phyloP scores from a whole-genome alignment of 768 basidiomycete species.

The Lactarius hengduanensis region DNA sequence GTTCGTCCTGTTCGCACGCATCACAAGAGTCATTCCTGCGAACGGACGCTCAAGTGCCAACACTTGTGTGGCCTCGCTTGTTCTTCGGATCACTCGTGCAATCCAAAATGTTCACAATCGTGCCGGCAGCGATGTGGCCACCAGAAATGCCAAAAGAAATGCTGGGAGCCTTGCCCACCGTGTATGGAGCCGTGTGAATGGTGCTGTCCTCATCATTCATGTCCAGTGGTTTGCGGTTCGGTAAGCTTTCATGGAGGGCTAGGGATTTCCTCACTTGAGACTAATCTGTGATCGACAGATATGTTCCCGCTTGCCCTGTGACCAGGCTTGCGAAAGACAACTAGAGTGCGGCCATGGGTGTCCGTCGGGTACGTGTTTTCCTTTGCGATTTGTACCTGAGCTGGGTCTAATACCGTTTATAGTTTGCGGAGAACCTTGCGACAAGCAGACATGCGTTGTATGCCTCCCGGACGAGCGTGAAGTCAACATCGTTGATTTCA shows the following conservation, averaged over 20 bases:
- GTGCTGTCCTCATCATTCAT: constrained; percentile 37
- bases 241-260: constrained; percentile 30
- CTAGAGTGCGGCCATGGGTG: constrained; percentile 41
- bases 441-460: constrained; percentile 34
- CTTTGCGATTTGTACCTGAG: neutral
- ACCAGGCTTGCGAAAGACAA: constrained; percentile 33
- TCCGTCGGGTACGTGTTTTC: constrained; percentile 36
- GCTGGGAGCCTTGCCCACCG: constrained; percentile 36
- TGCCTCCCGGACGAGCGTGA: constrained; percentile 34
- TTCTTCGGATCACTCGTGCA: constrained; percentile 34
- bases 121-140: constrained; percentile 35
- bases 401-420: neutral
- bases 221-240: constrained; percentile 40
- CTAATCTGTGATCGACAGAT: constrained; percentile 30
- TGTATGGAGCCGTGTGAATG: constrained; percentile 40
- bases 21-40: constrained; percentile 36
- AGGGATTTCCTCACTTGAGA: neutral
- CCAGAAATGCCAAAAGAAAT: constrained; percentile 34
- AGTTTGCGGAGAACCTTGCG: constrained; percentile 44
- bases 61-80: constrained; percentile 36
- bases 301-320: constrained; percentile 41
- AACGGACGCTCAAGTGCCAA: constrained; percentile 35
- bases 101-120: constrained; percentile 30
- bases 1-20: constrained; percentile 15
- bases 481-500: constrained; percentile 38